Evolutionary conservation across 306 rosid species (phyloP), one percentile per base, ranked within the genome.

Genomic region (Acacia confusa): DNA sequence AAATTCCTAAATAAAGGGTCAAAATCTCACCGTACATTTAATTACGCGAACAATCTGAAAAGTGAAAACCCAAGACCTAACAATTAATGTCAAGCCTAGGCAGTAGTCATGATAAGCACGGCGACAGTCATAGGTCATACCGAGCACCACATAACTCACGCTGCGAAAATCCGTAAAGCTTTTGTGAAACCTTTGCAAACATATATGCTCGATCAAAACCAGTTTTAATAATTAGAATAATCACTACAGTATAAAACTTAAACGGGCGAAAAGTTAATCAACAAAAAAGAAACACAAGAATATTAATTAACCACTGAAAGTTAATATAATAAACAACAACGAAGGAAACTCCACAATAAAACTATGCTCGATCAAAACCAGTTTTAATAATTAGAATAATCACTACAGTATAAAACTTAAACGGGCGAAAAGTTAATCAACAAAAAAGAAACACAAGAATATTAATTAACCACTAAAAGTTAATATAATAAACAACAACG

Each of bases 391-490:
- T 17, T 17, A 50, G 2, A 80, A 77, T 53, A 61, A 79, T 72
- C 76, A 72, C 74, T n/a, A 7, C 4, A 2, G 22, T 82, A 53
- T 58, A 72, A 79, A 80, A 40, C 78, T 79, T 79, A 58, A 66
- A 6, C 36, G 22, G 40, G 24, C 40, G 48, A 22, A 80, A 83
- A 57, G 32, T 72, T 74, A 72, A 61, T 76, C 34, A 64, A 52
- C 34, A 32, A 28, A 79, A 65, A 79, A 71, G 8, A 74, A 77
- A 70, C 41, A 72, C 60, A 58, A 60, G 61, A 83, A 83, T 70
- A 27, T 30, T 36, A 77, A 86, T 82, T 71, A 82, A 47, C 70
- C 75, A 76, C 27, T 66, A 79, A 74, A 79, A 76, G 82, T 71
- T 53, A 44, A 82, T 64, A 70, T 47, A 38, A 81, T 64, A 70